A percentile compares a stretch with the other conserved stretches of the same genome.
Conservation (phyloP, 179 eudicot genomes). For the Spinacia oleracea region DNA sequence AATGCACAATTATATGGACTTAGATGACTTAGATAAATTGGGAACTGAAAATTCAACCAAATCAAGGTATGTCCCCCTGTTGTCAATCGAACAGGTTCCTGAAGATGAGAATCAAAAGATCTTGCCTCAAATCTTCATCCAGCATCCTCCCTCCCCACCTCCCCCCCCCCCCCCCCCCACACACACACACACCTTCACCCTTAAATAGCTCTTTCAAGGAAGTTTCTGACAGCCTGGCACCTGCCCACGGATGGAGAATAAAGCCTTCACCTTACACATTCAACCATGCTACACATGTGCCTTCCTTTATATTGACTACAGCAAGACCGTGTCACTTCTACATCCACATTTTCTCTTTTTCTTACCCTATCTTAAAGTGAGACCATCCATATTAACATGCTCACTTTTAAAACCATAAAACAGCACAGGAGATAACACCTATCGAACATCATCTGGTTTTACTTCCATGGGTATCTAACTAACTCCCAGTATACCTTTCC, state of each 20-base stretch:
- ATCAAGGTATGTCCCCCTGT: conserved; percentile 3
- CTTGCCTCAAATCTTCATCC: neutral
- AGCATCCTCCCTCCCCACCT: neutral
- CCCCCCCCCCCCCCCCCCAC: too few relatives aligned
- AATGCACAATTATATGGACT: neutral
- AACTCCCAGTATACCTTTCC: neutral
- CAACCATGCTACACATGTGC: neutral
- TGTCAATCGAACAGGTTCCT: neutral
- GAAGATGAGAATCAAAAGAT: neutral
- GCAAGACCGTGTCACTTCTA: neutral
- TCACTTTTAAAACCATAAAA: neutral
- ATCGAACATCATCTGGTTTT: too few relatives aligned
- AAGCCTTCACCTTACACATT: neutral
- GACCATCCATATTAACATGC: neutral
- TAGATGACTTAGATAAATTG: neutral
- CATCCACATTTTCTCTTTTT: neutral
- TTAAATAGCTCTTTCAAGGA: neutral
- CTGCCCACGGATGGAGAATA: neutral
- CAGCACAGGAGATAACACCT: too few relatives aligned
- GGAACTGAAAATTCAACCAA: conserved; percentile 1
- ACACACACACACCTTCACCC: too few relatives aligned
- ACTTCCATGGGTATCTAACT: neutral
- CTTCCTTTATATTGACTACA: neutral
- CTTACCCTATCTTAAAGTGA: neutral
- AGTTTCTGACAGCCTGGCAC: neutral